Evolutionary conservation across 1,139 yeast species (phyloP), one percentile per base, ranked within the genome.

Genomic region (Candida tropicalis): DNA sequence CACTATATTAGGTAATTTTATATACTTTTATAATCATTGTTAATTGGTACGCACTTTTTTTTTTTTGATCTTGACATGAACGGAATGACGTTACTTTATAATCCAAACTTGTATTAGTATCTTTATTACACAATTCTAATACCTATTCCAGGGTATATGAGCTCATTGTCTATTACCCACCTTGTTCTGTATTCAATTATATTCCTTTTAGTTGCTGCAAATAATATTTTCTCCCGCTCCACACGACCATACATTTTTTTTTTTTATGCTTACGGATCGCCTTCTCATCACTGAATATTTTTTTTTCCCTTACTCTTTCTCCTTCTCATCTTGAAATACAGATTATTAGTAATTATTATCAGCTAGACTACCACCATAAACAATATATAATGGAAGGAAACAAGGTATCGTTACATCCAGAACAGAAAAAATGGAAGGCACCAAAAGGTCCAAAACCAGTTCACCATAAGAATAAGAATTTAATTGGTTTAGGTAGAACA

Each of bases 391-490:
- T 55, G 51, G 56, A 53, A n/a, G 51, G 52, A 48, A 73, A 73
- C 52, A 73, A 73, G 54, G 73, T 65, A 22, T 60, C 74, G 26
- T 69, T 73, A 55, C 79, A 73, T 50, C 77, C 79, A 15, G 78
- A 73, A 48, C 68, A 54, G 41, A 74, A 74, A 66, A 73, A 73
- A 52, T 74, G 74, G 75, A 73, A 73, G 69, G 82, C 86, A 3
- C 96, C 96, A 50, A 84, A 85, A 66, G 97, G 97, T 15, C 97
- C 98, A 15, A 89, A 89, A 61, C 93, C 96, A 17, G 82, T 87
- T 8, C 90, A 77, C 7, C 87, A 86, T 54, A 88, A 86, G 67
- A 87, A 87, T 60, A 88, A 86, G 59, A 90, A 90, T 57, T 69
- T 80, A 9, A 82, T 89, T 50, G 98, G 97, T 11, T 71, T 91